Conservation (phyloP, 2,329 filamentous ascomycete genomes). For the Paraconiothyrium brasiliense region DNA sequence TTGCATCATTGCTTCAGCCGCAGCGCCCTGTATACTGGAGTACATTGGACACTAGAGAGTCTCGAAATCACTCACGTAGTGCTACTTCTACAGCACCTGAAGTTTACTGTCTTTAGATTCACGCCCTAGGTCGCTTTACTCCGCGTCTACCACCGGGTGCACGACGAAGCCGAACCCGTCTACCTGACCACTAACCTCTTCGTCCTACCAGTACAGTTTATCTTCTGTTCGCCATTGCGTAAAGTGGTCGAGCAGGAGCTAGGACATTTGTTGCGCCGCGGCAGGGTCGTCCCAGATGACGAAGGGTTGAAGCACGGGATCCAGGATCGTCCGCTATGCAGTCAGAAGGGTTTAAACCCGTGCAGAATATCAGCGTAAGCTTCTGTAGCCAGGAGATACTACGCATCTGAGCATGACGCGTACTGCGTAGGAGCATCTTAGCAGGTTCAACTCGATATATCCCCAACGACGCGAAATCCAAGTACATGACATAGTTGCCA, state of each 20-base stretch:
- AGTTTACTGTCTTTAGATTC: not conserved
- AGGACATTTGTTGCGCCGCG: too few relatives aligned
- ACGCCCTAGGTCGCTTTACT: not conserved
- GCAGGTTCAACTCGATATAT: not conserved
- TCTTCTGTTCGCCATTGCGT: not conserved
- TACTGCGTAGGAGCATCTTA: not conserved
- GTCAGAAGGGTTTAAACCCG: not conserved
- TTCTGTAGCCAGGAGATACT: not conserved
- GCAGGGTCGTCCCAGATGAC: too few relatives aligned
- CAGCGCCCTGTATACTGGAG: not conserved
- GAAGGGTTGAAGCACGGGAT: not conserved
- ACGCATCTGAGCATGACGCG: not conserved
- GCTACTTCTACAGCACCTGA: not conserved
- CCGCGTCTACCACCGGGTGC: not conserved
- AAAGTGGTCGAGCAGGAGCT: too few relatives aligned
- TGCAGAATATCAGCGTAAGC: not conserved
- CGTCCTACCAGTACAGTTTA: not conserved
- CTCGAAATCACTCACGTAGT: too few relatives aligned
- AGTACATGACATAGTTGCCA: not conserved
- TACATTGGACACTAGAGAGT: too few relatives aligned
- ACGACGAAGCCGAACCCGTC: not conserved
- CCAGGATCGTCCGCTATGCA: not conserved
- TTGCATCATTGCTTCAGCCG: not conserved
- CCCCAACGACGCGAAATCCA: not conserved
- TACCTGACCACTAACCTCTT: not conserved